Percentiles rank a stretch among this genome's conserved stretches.
These are phyloP conservation scores for Piloderma croceum DNA, from an alignment of 768 basidiomycete species.

Conservation along the genomic window DNA sequence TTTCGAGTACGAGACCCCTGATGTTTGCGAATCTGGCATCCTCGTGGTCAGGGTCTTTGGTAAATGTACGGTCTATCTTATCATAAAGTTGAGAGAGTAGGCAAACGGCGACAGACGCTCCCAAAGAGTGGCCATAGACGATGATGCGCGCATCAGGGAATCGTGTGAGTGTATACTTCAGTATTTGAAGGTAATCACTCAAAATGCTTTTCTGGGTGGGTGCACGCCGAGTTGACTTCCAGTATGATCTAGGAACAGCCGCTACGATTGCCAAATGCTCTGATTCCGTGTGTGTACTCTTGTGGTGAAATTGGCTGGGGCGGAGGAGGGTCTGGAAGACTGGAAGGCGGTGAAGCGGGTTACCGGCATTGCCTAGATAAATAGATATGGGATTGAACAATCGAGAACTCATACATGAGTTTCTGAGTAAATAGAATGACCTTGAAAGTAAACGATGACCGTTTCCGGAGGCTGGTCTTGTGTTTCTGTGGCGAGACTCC, in stretches of 20 bases:
- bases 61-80: too few species aligned
- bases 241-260: constrained; percentile 45
- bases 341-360: constrained; percentile 40
- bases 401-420: too few species aligned
- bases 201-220: constrained; percentile 37
- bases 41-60: too few species aligned
- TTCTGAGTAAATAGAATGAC: too few species aligned
- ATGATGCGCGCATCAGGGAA: constrained; percentile 32
- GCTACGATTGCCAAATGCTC: constrained; percentile 28
- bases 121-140: constrained; percentile 46
- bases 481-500: neutral
- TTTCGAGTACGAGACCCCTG: constrained; percentile 42
- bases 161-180: constrained; percentile 25
- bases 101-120: constrained; percentile 38
- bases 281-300: neutral
- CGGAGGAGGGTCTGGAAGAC: constrained; percentile 32
- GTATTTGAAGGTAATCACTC: constrained; percentile 33
- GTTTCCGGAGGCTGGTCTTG: constrained; percentile 6
- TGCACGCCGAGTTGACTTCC: constrained; percentile 35
- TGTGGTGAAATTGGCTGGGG: constrained; percentile 8
- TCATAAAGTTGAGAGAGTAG: constrained; percentile 22
- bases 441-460: constrained; percentile 34
- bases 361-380: constrained; percentile 43
- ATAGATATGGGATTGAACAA: too few species aligned
- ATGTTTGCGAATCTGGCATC: constrained; percentile 14